A percentile compares a stretch with the other conserved stretches of the same genome.
phyloP scores from a whole-genome alignment of 2,329 filamentous ascomycete genomes.

The Cladobotryum mycophilum region DNA sequence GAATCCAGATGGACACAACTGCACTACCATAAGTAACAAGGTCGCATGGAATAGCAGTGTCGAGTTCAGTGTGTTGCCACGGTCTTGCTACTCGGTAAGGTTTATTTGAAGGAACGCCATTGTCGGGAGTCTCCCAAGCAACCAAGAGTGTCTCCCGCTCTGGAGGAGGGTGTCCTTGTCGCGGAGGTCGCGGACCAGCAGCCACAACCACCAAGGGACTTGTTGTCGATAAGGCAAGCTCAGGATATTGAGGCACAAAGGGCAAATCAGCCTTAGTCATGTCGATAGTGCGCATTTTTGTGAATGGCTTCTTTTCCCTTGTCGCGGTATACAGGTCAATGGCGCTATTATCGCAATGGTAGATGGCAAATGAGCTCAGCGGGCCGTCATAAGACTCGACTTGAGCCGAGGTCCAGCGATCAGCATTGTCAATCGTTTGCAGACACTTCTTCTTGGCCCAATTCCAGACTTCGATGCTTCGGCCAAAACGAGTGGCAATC shows the following conservation, averaged over 20 bases:
- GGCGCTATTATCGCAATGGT: conserved; percentile 24
- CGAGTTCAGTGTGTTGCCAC: conserved; percentile 33
- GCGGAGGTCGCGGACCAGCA: conserved; percentile 33
- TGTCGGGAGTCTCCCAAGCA: conserved; percentile 32
- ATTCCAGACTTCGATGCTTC: conserved; percentile 34
- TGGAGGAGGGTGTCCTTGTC: conserved; percentile 30
- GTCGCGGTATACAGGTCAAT: conserved; percentile 30
- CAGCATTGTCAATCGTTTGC: conserved; percentile 30
- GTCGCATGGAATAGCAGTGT: conserved; percentile 32
- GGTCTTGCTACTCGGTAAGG: conserved; percentile 32
- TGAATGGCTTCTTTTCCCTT: conserved; percentile 32
- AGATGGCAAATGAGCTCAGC: conserved; percentile 30
- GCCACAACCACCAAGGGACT: conserved; percentile 33
- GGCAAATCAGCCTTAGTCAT: conserved; percentile 30
- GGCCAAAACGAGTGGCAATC: conserved; percentile 34
- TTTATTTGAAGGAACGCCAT: conserved; percentile 18
- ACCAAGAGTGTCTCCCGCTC: conserved; percentile 32
- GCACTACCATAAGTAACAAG: conserved; percentile 32
- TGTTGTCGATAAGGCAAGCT: conserved; percentile 34
- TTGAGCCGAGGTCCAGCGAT: conserved; percentile 32
- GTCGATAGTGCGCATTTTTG: conserved; percentile 29
- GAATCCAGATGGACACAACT: conserved; percentile 36
- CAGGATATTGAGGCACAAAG: conserved; percentile 32
- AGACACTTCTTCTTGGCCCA: conserved; percentile 34
- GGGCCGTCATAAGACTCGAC: conserved; percentile 29